Percentiles rank a stretch among this genome's conserved stretches.
Conservation (phyloP, 352 stramenopile genomes). For the Phytopythium cucurbitacearum region DNA sequence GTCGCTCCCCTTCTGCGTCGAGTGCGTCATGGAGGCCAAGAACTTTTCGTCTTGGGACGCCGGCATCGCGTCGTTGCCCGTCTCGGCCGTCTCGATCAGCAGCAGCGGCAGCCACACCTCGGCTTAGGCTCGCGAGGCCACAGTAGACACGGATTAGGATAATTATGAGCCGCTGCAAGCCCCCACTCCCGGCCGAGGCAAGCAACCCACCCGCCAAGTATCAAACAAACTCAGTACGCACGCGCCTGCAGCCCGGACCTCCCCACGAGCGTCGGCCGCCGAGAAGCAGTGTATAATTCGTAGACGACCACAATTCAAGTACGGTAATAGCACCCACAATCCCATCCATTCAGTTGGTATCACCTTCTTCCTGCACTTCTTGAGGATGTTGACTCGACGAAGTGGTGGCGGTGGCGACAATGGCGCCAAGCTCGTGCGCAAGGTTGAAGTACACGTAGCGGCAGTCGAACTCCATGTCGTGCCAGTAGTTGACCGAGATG, state of each 20-base stretch:
- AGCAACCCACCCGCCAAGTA: too few species aligned
- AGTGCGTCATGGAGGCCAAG: constrained; percentile 52
- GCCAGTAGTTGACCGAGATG: constrained; percentile 88
- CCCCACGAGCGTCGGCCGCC: too few species aligned
- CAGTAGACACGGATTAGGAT: too few species aligned
- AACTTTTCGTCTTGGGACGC: constrained; percentile 39
- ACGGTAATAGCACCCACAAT: too few species aligned
- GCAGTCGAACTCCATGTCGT: constrained; percentile 88
- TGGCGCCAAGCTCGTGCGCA: constrained; percentile 44
- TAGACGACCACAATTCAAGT: too few species aligned
- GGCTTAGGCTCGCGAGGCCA: too few species aligned
- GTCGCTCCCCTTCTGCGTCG: constrained; percentile 48
- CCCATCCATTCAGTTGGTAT: not conserved
- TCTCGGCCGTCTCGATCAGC: constrained; percentile 2
- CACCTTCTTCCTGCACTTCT: not conserved
- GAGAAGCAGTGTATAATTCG: too few species aligned
- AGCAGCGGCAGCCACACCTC: constrained; percentile 5
- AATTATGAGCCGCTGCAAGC: too few species aligned
- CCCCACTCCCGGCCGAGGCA: too few species aligned
- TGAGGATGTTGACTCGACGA: not conserved
- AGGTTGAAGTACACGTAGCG: constrained; percentile 88
- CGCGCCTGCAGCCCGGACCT: too few species aligned
- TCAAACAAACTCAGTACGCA: too few species aligned
- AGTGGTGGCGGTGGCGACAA: not conserved
- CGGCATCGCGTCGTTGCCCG: constrained; percentile 25